Evolutionary conservation across 257 asterid species (phyloP).

Genomic region (Cordia subcordata): DNA sequence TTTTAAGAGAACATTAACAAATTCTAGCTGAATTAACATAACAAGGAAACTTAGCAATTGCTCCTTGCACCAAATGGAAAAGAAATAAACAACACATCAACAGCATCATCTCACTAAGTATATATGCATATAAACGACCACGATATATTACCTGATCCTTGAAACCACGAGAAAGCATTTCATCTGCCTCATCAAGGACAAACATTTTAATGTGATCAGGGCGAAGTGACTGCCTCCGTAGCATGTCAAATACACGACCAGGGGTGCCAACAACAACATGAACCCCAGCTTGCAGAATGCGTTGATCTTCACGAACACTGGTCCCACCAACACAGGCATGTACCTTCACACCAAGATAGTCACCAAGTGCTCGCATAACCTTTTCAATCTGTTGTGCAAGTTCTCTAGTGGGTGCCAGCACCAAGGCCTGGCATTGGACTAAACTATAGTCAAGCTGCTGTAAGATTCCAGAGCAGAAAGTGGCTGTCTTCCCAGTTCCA

Average conservation of each 20-base stretch:
- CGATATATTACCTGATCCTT: constrained; percentile 60
- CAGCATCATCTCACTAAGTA: too few species aligned
- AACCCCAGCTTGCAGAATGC: constrained; percentile 71
- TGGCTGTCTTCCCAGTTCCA: constrained; percentile 84
- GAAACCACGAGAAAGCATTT: constrained; percentile 81
- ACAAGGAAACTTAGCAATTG: too few species aligned
- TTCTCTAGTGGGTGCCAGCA: constrained; percentile 77
- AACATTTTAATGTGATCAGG: constrained; percentile 69
- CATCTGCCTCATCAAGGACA: constrained; percentile 87
- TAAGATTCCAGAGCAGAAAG: constrained; percentile 79
- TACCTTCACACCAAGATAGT: constrained; percentile 81
- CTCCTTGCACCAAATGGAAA: too few species aligned
- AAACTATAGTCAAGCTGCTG: constrained; percentile 72
- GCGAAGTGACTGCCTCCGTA: constrained; percentile 68
- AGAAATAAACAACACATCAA: too few species aligned
- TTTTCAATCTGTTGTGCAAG: constrained; percentile 85
- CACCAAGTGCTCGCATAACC: constrained; percentile 89
- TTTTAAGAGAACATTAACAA: too few species aligned
- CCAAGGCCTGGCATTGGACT: constrained; percentile 71
- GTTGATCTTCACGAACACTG: constrained; percentile 84
- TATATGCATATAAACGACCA: too few species aligned
- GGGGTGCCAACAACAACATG: constrained; percentile 93
- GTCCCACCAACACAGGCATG: constrained; percentile 93
- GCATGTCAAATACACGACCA: constrained; percentile 85
- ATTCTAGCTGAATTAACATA: not conserved